phyloP scores from a whole-genome alignment of 805 yeast genomes.

The Candida gorgasii region DNA sequence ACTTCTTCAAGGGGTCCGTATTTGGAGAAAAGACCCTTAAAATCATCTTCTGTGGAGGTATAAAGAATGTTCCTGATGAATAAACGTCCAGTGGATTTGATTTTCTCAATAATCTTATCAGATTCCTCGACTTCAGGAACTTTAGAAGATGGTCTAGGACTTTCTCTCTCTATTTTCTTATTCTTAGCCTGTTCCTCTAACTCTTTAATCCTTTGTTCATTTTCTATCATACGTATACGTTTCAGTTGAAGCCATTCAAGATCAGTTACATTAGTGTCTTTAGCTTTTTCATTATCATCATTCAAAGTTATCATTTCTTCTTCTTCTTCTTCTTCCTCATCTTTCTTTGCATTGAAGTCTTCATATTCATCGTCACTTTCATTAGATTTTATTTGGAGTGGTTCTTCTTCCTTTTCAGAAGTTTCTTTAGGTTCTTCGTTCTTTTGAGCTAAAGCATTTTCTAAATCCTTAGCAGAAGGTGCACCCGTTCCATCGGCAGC shows the following conservation, averaged over 20 bases:
- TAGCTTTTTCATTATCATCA: conserved; percentile 27
- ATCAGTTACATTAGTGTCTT: conserved; percentile 77
- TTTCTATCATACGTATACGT: conserved; percentile 62
- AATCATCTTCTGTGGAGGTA: conserved; percentile 77
- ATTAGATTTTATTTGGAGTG: conserved; percentile 35
- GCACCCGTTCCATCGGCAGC: conserved; percentile 47
- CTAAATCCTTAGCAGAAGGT: conserved; percentile 46
- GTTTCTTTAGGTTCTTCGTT: not conserved
- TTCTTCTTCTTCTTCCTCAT: conserved; percentile 27
- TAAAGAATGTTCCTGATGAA: conserved; percentile 86
- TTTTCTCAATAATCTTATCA: conserved; percentile 46
- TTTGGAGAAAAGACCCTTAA: conserved; percentile 57
- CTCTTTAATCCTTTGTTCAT: conserved; percentile 20
- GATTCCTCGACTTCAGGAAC: conserved; percentile 9
- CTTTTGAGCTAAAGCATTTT: conserved; percentile 34
- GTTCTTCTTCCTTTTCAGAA: conserved; percentile 4
- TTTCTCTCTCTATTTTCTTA: conserved; percentile 6
- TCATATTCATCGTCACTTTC: conserved; percentile 57
- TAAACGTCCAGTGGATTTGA: conserved; percentile 72
- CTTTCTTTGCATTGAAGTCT: conserved; percentile 48
- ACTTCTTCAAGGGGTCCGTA: conserved; percentile 84
- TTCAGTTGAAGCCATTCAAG: conserved; percentile 83
- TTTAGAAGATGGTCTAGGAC: conserved; percentile 12
- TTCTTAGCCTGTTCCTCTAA: conserved; percentile 6
- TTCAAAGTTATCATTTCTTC: conserved; percentile 20